Conservation (phyloP, 345 rosid genomes). For the Populus euphratica region DNA sequence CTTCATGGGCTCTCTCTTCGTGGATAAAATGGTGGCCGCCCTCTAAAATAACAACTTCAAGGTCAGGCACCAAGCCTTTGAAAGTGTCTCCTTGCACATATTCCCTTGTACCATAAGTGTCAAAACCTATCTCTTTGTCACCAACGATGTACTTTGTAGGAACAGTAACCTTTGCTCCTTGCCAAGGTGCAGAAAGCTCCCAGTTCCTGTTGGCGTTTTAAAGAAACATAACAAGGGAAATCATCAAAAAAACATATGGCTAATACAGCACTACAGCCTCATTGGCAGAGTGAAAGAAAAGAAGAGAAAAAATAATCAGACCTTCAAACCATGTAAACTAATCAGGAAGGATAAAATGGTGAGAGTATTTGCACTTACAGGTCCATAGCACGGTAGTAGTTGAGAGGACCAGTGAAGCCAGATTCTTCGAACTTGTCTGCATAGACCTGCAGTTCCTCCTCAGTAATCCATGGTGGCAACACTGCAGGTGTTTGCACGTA, state of each 20-base stretch:
- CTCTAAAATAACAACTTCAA: constrained; percentile 50
- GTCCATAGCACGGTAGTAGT: constrained; percentile 66
- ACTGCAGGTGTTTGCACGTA: constrained; percentile 44
- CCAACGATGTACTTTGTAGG: constrained; percentile 54
- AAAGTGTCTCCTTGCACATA: constrained; percentile 50
- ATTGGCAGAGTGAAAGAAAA: no score
- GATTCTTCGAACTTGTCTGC: constrained; percentile 61
- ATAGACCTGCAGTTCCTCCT: constrained; percentile 57
- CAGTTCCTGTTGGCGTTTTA: constrained; percentile 45
- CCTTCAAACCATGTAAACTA: no score
- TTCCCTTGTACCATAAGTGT: constrained; percentile 22
- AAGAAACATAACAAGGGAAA: no score
- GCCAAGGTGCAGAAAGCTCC: constrained; percentile 59
- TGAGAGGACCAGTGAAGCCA: constrained; percentile 60
- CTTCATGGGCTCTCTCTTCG: constrained; percentile 51
- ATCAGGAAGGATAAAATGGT: no score
- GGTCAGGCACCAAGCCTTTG: constrained; percentile 50
- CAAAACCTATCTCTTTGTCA: constrained; percentile 47
- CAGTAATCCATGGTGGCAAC: constrained; percentile 62
- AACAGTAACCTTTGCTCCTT: constrained; percentile 46
- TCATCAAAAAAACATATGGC: no score
- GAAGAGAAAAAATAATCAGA: no score
- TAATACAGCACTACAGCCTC: no score
- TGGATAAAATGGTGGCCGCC: constrained; percentile 70
- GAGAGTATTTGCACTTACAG: constrained; percentile 22